Evolutionary conservation across 345 rosid species (phyloP), one percentile per base, ranked within the genome.

Genomic region (Salix caprea): DNA sequence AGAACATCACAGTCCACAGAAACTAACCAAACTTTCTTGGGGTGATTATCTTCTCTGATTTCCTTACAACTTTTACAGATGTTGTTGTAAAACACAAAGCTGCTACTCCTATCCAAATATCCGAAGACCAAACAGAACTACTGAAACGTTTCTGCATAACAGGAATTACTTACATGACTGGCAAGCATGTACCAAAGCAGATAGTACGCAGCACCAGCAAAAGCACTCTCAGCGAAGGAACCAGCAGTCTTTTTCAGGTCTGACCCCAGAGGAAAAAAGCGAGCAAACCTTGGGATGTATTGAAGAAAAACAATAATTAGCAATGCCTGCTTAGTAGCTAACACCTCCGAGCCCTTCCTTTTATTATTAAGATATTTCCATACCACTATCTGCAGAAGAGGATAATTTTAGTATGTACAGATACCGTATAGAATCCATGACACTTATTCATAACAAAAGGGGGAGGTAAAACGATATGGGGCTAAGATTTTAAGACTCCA

Each of bases 161-260:
- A 50, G 36, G 2, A 74, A 54, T n/a, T 10, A 78, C 98, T 87
- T 82, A 91, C 98, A 82, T 94, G 98, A 74, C 98, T 91, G 23
- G 94, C 90, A 72, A 92, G 92, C 87, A 94, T 54, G 86, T 92
- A 94, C 96, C 98, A 94, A 6, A 94, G 92, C 62, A 94, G 85
- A 75, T 94, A 94, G 82, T 94, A 92, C 8, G 96, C 96, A 30
- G 96, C 97, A 72, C 96, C 96, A 56, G 88, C 86, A 91, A 89
- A 87, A 65, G 94, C 97, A 36, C 96, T 88, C 54, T 94, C 97
- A 54, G 94, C 98, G 37, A 94, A 92, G 60, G 82, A 94, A 48
- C 97, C 98, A 0, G 94, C 93, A 18, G 91, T 82, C 86, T 90
- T 94, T 77, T 94, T 92, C 66, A 94, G 87, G 70, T 92, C 97